phyloP scores from a whole-genome alignment of 2,329 filamentous ascomycete genomes.

The Endocalyx cinctus region DNA sequence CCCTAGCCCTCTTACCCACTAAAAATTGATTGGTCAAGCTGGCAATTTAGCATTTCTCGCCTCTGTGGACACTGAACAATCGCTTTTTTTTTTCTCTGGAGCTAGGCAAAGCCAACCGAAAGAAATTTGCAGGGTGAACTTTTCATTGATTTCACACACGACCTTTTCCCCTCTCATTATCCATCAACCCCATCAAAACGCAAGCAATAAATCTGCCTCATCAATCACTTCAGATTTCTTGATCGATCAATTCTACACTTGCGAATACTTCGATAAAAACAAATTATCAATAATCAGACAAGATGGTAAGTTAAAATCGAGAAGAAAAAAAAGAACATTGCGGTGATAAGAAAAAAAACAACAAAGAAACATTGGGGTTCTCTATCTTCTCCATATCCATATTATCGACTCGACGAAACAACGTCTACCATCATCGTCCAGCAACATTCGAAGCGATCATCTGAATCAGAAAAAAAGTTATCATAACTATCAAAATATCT shows the following conservation, averaged over 20 bases:
- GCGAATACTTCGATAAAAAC: slow-evolving; percentile 37
- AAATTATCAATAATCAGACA: slow-evolving; percentile 50
- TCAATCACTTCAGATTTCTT: slow-evolving; percentile 45
- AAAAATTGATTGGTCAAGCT: slow-evolving; percentile 12
- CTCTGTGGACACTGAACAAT: slow-evolving; percentile 11
- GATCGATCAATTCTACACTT: slow-evolving; percentile 45
- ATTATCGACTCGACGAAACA: no score
- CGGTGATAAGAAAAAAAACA: no score
- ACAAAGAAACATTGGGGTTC: no score
- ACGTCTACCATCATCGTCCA: no score
- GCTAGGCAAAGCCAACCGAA: slow-evolving; percentile 10
- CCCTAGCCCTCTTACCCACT: slow-evolving; percentile 26
- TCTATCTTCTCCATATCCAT: no score
- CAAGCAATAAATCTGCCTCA: slow-evolving; percentile 44
- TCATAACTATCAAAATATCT: no score
- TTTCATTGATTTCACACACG: slow-evolving; percentile 42
- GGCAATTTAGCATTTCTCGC: slow-evolving; percentile 13
- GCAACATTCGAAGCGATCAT: no score
- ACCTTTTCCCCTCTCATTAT: slow-evolving; percentile 35
- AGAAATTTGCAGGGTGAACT: slow-evolving; percentile 29
- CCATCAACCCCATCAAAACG: slow-evolving; percentile 35
- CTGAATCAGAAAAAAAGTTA: no score
- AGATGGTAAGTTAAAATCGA: slow-evolving; percentile 59
- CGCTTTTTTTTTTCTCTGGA: no score
- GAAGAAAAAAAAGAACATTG: no score